These are phyloP conservation scores for Artemisia tridentata DNA, from an alignment of 129 eudicot species.

Conservation along the genomic window DNA sequence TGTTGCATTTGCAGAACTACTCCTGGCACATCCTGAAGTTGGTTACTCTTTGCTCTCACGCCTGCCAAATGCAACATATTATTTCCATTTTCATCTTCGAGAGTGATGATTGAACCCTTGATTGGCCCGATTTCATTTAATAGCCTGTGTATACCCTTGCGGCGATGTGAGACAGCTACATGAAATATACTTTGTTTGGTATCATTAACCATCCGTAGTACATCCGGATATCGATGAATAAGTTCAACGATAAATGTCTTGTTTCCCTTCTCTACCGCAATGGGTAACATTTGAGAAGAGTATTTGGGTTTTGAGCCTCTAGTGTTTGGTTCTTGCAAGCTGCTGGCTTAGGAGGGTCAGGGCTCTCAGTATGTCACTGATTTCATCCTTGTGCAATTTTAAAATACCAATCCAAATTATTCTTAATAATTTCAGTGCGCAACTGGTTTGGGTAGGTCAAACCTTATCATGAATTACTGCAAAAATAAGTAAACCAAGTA, in stretches of 20 bases:
- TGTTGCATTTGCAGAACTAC: conserved; percentile 16
- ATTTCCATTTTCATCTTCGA: conserved; percentile 16
- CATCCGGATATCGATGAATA: conserved; percentile 13
- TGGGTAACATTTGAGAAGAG: background rate
- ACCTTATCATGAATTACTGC: background rate
- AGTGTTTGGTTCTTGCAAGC: background rate
- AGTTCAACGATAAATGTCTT: conserved; percentile 15
- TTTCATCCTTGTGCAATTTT: conserved; percentile 5
- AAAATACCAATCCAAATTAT: background rate
- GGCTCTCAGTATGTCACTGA: background rate
- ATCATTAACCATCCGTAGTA: conserved; percentile 23
- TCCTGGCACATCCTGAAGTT: conserved; percentile 23
- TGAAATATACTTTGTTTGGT: conserved; percentile 8
- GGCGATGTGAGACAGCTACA: conserved; percentile 7
- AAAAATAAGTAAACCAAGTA: background rate
- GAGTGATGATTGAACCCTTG: conserved; percentile 4
- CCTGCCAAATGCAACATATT: no score
- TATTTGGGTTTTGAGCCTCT: background rate
- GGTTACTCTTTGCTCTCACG: conserved; percentile 17
- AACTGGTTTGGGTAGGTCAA: background rate
- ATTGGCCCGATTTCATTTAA: conserved; percentile 23
- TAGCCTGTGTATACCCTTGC: conserved; percentile 10
- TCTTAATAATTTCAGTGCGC: background rate
- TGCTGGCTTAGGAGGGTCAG: background rate
- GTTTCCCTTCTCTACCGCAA: conserved; percentile 27